These are phyloP conservation scores for Neonectria ditissima DNA, from an alignment of 2,329 filamentous ascomycete species.

Conservation along the genomic window DNA sequence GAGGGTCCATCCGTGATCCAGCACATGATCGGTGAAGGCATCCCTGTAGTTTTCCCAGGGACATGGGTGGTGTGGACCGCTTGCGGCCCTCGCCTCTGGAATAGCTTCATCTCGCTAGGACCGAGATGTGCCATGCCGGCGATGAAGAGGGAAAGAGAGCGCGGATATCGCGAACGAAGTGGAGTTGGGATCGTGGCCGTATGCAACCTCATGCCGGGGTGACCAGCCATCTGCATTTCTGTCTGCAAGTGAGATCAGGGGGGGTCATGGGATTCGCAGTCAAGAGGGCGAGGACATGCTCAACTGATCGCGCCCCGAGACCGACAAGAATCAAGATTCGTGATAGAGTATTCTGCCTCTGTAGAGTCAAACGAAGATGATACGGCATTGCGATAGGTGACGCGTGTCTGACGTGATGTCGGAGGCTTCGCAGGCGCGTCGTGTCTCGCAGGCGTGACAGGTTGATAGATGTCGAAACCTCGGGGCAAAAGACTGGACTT, in stretches of 20 bases:
- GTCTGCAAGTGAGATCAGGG: background rate
- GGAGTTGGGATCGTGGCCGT: background rate
- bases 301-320: background rate
- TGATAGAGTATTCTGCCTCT: background rate
- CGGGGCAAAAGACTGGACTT: background rate
- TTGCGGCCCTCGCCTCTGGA: slow-evolving; percentile 11
- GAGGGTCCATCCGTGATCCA: slow-evolving; percentile 7
- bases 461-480: background rate
- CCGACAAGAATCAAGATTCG: background rate
- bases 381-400: slow-evolving; percentile 6
- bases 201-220: background rate
- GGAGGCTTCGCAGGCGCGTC: slow-evolving; percentile 3
- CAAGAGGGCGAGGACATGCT: background rate
- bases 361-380: background rate
- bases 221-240: background rate
- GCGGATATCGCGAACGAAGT: background rate
- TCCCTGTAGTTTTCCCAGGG: background rate
- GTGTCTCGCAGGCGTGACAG: slow-evolving; percentile 11
- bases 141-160: background rate
- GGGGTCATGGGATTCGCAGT: background rate
- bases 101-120: slow-evolving; percentile 11
- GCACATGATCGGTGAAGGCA: slow-evolving; percentile 27
- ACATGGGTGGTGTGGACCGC: slow-evolving; percentile 16
- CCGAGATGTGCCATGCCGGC: background rate
- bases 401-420: slow-evolving; percentile 1